phyloP scores from a whole-genome alignment of 73 alveolate species.

The Breviolum minutum region DNA sequence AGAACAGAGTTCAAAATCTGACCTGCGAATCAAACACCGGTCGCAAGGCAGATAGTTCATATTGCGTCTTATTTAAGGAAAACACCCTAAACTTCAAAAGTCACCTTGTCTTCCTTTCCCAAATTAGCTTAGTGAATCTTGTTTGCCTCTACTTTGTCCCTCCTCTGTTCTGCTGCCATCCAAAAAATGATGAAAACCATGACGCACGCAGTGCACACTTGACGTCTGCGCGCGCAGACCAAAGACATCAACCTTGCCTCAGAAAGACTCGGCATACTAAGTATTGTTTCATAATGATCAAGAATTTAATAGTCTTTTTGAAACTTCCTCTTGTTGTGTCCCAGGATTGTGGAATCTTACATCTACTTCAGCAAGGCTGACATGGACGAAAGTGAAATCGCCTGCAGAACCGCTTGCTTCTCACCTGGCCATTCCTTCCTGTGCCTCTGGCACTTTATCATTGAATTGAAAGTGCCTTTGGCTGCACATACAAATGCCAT shows the following conservation, averaged over 20 bases:
- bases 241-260: slow-evolving; percentile 8
- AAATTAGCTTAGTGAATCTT: neutral
- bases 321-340: too few species aligned
- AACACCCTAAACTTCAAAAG: too few species aligned
- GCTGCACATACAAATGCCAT: too few species aligned
- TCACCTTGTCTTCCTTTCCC: neutral
- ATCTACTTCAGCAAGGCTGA: neutral
- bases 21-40: too few species aligned
- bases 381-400: slow-evolving; percentile 38
- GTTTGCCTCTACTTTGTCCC: neutral
- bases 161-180: slow-evolving; percentile 1
- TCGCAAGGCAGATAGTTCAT: too few species aligned
- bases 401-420: slow-evolving; percentile 23
- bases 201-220: slow-evolving; percentile 40
- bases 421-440: neutral
- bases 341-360: too few species aligned
- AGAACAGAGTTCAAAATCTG: neutral
- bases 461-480: neutral
- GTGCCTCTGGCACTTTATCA: neutral
- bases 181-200: neutral
- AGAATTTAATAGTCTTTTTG: too few species aligned
- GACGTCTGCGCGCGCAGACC: slow-evolving; percentile 14
- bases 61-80: too few species aligned
- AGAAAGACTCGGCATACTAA: neutral
- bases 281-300: neutral